Evolutionary conservation across 257 asterid genomes (phyloP), one percentile per base, ranked within the genome.

Genomic region (Solanum bulbocastanum): DNA sequence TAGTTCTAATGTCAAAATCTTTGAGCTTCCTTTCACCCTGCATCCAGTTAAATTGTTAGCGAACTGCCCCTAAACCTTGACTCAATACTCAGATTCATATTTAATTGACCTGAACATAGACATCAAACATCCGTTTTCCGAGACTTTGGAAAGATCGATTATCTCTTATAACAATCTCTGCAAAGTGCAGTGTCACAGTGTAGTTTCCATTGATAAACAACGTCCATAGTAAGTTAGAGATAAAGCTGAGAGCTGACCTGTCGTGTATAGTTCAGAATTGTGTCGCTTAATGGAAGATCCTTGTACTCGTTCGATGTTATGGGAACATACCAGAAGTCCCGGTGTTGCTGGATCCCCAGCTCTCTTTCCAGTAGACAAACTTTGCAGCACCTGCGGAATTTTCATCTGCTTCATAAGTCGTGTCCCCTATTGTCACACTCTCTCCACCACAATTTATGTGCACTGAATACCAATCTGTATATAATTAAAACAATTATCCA

Each of bases 1-100:
- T 71, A 46, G 60, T 60, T 87, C 22, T 76, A 81, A 90, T 90
- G 68, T 90, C 82, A 78, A 90, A 90, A 84, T 90, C 88, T 88
- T 86, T 49, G 9, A 27, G 68, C 35, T 83, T 86, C 18, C 82
- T 83, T 27, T 73, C 60, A n/a, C 83, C 91, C 91, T 90, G 87
- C 36, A 68, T 14, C 56, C 32, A 37, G 27, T 85, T 37, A 85
- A 20, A 66, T 27, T 18, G 35, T 76, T 33, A 85, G 83, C 49
- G 1, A 33, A 68, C 79, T 30, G 87, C 33, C 11, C n/a, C 39
- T 79, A 79, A 44, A 76, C 36, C 83, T 8, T 8, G 84, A 25
- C 5, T 0, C 22, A 79, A 8, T 25, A 8, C 25, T 79, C 11
- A 37, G 27, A 62, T 14, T 15, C 3, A 44, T 79, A 13, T 44